phyloP scores from a whole-genome alignment of 345 rosid genomes.

The Brassica rapa region DNA sequence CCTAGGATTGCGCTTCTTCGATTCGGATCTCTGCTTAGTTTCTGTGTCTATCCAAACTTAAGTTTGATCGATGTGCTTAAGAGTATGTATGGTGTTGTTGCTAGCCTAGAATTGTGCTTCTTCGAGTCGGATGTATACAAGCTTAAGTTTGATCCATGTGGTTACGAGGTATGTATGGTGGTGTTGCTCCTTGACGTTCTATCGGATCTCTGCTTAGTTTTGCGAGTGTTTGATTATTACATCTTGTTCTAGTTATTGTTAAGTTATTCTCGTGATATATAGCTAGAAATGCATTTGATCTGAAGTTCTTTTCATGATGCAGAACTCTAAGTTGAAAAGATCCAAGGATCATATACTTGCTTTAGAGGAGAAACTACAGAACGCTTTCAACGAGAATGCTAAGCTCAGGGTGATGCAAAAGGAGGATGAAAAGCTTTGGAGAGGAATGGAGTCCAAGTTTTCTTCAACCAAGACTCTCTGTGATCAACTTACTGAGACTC shows the following conservation, averaged over 20 bases:
- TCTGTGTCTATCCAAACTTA: conserved; percentile 1
- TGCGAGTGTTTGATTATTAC: conserved; percentile 1
- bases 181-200: conserved; percentile 2
- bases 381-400: conserved; percentile 84
- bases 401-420: conserved; percentile 86
- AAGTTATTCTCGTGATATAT: not conserved
- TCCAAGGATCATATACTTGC: conserved; percentile 57
- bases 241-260: conserved; percentile 5
- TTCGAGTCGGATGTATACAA: not conserved
- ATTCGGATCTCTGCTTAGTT: not conserved
- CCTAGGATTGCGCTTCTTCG: not conserved
- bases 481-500: conserved; percentile 83
- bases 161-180: conserved; percentile 26
- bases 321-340: conserved; percentile 86
- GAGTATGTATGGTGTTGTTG: conserved; percentile 21
- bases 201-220: not conserved
- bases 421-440: conserved; percentile 94
- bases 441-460: conserved; percentile 80
- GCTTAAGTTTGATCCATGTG: conserved; percentile 20
- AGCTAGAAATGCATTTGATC: conserved; percentile 1
- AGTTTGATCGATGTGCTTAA: conserved; percentile 13
- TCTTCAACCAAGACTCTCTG: conserved; percentile 80
- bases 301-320: conserved; percentile 13
- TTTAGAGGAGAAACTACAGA: conserved; percentile 86
- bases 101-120: not conserved